Evolutionary conservation across 2,329 filamentous ascomycete genomes (phyloP).

Genomic region (Monosporascus sp.): DNA sequence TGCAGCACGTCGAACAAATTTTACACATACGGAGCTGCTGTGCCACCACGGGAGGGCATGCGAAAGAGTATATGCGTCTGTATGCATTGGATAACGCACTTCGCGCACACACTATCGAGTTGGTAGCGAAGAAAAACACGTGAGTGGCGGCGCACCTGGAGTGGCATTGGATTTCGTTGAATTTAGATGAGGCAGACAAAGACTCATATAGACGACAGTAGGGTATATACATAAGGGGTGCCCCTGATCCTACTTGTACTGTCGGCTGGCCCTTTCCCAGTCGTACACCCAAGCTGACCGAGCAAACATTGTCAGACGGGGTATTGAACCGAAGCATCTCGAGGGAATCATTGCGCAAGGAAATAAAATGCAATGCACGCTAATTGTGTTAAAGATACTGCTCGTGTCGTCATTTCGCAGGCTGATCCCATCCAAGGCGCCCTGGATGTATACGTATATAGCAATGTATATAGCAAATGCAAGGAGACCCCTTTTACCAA

Average conservation of each 20-base stretch:
- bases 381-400: no score
- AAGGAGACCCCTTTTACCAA: no score
- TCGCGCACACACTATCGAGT: neutral
- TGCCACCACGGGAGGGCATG: neutral
- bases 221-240: neutral
- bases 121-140: neutral
- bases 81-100: neutral
- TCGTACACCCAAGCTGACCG: neutral
- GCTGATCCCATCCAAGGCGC: no score
- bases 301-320: neutral
- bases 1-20: neutral
- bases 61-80: neutral
- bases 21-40: neutral
- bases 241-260: no score
- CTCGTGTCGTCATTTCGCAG: no score
- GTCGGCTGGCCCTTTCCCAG: no score
- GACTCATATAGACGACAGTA: neutral
- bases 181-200: neutral
- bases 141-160: neutral
- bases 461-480: no score
- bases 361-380: neutral
- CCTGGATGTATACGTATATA: no score
- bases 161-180: neutral
- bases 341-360: neutral
- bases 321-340: neutral